Percentiles rank a stretch among this genome's conserved stretches.
phyloP scores from a whole-genome alignment of 257 asterid genomes.

The Perilla frutescens region DNA sequence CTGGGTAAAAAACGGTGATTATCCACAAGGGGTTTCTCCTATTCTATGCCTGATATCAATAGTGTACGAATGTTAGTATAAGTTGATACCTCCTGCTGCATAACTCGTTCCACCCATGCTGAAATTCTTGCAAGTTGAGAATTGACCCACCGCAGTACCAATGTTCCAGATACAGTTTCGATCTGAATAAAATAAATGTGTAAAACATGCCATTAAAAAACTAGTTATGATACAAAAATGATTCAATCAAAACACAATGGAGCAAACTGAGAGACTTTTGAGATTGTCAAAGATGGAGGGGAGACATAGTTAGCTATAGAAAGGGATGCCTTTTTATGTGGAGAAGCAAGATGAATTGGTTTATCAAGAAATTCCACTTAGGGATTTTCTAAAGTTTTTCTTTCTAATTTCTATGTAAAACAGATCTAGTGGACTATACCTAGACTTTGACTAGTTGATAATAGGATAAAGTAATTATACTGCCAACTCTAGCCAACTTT shows the following conservation, averaged over 20 bases:
- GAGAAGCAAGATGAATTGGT: not conserved
- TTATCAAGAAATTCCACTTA: not conserved
- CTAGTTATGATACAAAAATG: slow-evolving; percentile 6
- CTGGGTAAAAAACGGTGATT: no score
- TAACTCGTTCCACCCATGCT: slow-evolving; percentile 94
- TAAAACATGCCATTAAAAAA: slow-evolving; percentile 26
- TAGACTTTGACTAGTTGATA: not conserved
- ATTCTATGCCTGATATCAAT: slow-evolving; percentile 21
- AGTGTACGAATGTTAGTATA: slow-evolving; percentile 17
- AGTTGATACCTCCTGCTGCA: slow-evolving; percentile 85
- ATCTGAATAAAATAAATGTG: slow-evolving; percentile 55
- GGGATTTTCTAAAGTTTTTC: not conserved
- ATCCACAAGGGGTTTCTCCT: not conserved
- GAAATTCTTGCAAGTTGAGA: slow-evolving; percentile 88
- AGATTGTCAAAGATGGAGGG: slow-evolving; percentile 5
- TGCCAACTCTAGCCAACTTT: not conserved
- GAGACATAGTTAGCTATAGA: not conserved
- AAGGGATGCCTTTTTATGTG: not conserved
- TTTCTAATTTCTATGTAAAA: not conserved
- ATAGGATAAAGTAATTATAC: not conserved
- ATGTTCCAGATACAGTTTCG: slow-evolving; percentile 85
- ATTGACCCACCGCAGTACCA: slow-evolving; percentile 98
- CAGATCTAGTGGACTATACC: not conserved
- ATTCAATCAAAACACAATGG: slow-evolving; percentile 8
- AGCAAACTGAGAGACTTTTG: not conserved